phyloP scores from a whole-genome alignment of 179 eudicot genomes.

The Vitellaria paradoxa region DNA sequence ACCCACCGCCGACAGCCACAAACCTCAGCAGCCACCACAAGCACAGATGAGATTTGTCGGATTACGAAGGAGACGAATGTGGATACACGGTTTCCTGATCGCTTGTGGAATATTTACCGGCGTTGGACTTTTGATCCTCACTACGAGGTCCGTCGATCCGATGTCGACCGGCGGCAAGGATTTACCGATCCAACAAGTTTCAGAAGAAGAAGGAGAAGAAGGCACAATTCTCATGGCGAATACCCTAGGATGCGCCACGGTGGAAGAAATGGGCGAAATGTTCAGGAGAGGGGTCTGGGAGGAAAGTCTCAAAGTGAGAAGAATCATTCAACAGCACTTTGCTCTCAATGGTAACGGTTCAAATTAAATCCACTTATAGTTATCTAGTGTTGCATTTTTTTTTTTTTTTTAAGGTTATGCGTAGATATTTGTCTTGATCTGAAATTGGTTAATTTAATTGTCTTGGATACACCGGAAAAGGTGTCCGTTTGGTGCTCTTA shows the following conservation, averaged over 20 bases:
- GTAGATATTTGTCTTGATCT: not conserved
- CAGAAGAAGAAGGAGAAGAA: not conserved
- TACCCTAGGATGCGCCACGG: constrained; percentile 36
- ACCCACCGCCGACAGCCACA: not conserved
- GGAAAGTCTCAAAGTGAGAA: constrained; percentile 29
- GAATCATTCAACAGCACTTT: constrained; percentile 34
- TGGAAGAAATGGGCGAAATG: constrained; percentile 46
- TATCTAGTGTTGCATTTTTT: not conserved
- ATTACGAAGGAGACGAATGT: constrained; percentile 23
- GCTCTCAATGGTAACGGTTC: constrained; percentile 28
- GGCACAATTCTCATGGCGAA: not conserved
- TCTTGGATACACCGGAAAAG: not conserved
- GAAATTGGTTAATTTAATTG: not conserved
- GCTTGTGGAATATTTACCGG: constrained; percentile 21
- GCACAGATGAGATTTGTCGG: constrained; percentile 13
- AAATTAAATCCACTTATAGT: no score
- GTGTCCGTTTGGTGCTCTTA: not conserved
- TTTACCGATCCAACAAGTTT: not conserved
- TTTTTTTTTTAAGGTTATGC: no score
- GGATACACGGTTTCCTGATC: constrained; percentile 11
- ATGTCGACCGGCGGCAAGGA: not conserved
- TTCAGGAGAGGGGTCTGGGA: constrained; percentile 27
- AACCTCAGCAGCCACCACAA: not conserved
- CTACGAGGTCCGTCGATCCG: constrained; percentile 18
- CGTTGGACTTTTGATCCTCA: constrained; percentile 24